Evolutionary conservation across 2,329 filamentous ascomycete species (phyloP), one percentile per base, ranked within the genome.

Genomic region (Penicillium brevicompactum): DNA sequence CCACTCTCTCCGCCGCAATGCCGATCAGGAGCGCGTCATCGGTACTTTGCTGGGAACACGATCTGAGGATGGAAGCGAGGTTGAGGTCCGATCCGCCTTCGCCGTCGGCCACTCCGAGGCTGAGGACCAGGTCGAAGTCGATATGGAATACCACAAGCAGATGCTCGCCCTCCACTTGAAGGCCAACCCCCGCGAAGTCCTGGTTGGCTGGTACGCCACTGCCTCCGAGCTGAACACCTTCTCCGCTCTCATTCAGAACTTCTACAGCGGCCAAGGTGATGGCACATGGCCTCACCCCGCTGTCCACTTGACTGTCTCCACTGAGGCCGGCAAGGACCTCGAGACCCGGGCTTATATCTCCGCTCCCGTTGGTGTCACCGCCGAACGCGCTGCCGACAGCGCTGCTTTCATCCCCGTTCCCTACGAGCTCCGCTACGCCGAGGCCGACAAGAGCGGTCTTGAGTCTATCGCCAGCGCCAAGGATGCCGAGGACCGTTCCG

Each of bases 91-190:
- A 73, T 95, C 91, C 72, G 93, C 91, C 80, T 99, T 99, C 76
- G 94, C 94, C 66, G 96, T 99, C 71, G 92, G 93, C 65, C 94
- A 99, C 82, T 97, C 93, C 66, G 94, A 99, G 80, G 96, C 93
- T 67, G 90, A 92, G 74, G 94, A 99, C 78, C 94, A 99, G 79
- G 94, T 99, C 70, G 94, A 99, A 79, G 94, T 99, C 62, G 94
- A 99, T 75, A 96, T 99, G 84, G 94, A 99, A 79, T 99, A 97
- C 79, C 94, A 99, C 81, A 97, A 97, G 85, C 92, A 93, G 77
- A 99, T 99, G 94, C 87, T 97, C 55, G 89, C 90, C 57, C 82
- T 99, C 67, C 93, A 96, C 75, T 87, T 97, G 66, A 93, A 93
- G 79, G 93, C 92, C 55, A 90, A 92, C 76, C 94, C 94, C 48